Conservation (phyloP, 1,139 yeast species). For the Saccharomyces hybrid region DNA sequence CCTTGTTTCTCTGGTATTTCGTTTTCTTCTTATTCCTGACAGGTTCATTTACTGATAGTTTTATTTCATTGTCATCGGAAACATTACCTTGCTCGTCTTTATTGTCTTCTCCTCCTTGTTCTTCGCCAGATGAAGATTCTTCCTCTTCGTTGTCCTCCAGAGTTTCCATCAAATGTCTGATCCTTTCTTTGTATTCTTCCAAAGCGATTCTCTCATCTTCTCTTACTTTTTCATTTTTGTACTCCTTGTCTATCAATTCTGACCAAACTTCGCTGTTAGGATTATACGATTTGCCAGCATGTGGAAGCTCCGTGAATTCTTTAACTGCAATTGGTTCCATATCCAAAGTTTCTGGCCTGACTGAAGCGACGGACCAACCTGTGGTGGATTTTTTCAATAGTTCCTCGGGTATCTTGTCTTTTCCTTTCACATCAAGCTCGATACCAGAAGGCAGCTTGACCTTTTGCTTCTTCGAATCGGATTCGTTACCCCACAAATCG, state of each 20-base stretch:
- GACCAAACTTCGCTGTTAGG: constrained; percentile 87
- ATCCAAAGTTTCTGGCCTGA: constrained; percentile 50
- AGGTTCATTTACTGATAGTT: constrained; percentile 66
- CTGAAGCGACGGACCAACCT: constrained; percentile 47
- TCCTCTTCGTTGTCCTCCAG: constrained; percentile 53
- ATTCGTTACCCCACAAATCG: constrained; percentile 61
- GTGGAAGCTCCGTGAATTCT: constrained; percentile 49
- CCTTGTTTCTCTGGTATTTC: constrained; percentile 64
- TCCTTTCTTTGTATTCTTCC: constrained; percentile 54
- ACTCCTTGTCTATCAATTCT: constrained; percentile 59
- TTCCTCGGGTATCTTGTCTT: constrained; percentile 35
- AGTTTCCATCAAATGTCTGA: constrained; percentile 56
- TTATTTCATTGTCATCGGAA: constrained; percentile 26
- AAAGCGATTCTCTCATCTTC: constrained; percentile 58
- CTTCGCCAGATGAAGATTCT: constrained; percentile 36
- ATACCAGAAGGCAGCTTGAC: constrained; percentile 28
- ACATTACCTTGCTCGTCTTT: constrained; percentile 22
- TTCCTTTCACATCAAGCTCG: constrained; percentile 17
- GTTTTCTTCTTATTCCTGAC: constrained; percentile 69
- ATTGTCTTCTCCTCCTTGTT: constrained; percentile 35
- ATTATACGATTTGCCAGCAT: constrained; percentile 88
- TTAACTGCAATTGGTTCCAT: constrained; percentile 46
- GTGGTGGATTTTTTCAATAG: constrained; percentile 38
- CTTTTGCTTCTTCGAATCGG: constrained; percentile 17
- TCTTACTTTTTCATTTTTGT: constrained; percentile 52